phyloP scores from a whole-genome alignment of 345 rosid genomes.

The Lepidium didymum region DNA sequence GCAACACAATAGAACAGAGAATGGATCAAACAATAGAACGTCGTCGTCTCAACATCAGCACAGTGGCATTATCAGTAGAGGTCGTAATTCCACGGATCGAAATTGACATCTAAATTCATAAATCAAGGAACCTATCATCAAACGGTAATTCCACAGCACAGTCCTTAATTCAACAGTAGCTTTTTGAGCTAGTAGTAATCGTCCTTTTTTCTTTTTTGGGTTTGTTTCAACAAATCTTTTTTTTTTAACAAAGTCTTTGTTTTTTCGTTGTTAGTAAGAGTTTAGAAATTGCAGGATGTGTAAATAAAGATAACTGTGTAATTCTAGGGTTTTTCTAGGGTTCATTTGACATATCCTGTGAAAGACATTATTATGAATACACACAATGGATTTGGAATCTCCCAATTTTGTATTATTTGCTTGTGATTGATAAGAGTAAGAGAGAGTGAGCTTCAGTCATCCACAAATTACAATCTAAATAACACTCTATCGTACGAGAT shows the following conservation, averaged over 20 bases:
- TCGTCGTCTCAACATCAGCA: background rate
- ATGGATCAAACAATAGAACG: background rate
- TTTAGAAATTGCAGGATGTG: background rate
- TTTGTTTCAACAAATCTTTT: background rate
- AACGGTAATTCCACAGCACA: background rate
- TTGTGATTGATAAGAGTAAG: background rate
- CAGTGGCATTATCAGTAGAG: conserved; percentile 14
- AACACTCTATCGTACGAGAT: too few relatives aligned
- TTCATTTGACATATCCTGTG: conserved; percentile 3
- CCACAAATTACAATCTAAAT: too few relatives aligned
- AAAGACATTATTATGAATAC: background rate
- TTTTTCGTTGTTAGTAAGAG: background rate
- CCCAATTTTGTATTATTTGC: background rate
- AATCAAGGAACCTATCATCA: background rate
- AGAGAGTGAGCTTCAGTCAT: too few relatives aligned
- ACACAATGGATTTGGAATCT: conserved; percentile 12
- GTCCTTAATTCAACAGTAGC: background rate
- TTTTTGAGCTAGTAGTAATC: background rate
- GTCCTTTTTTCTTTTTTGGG: background rate
- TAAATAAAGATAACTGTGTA: conserved; percentile 3
- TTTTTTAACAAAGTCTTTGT: background rate
- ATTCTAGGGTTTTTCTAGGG: conserved; percentile 9
- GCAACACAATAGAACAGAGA: conserved; percentile 35
- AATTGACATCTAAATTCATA: background rate
- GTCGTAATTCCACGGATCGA: conserved; percentile 23